phyloP scores from a whole-genome alignment of 441 rosid genomes.

The Euphorbia celastroides region DNA sequence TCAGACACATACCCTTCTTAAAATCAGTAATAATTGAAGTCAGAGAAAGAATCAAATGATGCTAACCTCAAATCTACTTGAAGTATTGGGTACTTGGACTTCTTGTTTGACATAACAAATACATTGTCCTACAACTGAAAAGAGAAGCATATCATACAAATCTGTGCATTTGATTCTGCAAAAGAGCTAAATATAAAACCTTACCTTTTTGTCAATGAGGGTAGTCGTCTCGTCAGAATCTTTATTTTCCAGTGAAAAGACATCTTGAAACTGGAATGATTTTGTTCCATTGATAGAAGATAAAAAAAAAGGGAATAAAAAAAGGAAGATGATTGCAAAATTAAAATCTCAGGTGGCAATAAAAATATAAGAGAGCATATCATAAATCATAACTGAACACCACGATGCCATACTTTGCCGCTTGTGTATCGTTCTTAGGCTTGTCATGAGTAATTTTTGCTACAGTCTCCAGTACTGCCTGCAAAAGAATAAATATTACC shows the following conservation, averaged over 20 bases:
- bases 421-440: constrained; percentile 67
- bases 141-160: constrained; percentile 22
- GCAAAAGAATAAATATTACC: constrained; percentile 24
- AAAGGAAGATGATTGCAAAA: neutral
- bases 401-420: constrained; percentile 47
- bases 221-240: constrained; percentile 86
- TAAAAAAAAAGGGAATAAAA: neutral
- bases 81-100: constrained; percentile 93
- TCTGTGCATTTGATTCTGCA: constrained; percentile 6
- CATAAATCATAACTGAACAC: constrained; percentile 6
- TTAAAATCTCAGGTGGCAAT: neutral
- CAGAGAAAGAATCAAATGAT: constrained; percentile 4
- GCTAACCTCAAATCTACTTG: constrained; percentile 95
- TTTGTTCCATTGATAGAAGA: constrained; percentile 52
- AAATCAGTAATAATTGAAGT: constrained; percentile 1
- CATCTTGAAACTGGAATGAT: constrained; percentile 85
- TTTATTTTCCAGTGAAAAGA: constrained; percentile 85
- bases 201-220: constrained; percentile 89
- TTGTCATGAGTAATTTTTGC: constrained; percentile 90
- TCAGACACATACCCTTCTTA: neutral
- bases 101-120: constrained; percentile 96
- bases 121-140: constrained; percentile 62
- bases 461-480: constrained; percentile 94
- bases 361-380: constrained; percentile 1
- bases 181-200: constrained; percentile 3